phyloP scores from a whole-genome alignment of 2,329 filamentous ascomycete genomes.

The Pseudogymnoascus sp. region DNA sequence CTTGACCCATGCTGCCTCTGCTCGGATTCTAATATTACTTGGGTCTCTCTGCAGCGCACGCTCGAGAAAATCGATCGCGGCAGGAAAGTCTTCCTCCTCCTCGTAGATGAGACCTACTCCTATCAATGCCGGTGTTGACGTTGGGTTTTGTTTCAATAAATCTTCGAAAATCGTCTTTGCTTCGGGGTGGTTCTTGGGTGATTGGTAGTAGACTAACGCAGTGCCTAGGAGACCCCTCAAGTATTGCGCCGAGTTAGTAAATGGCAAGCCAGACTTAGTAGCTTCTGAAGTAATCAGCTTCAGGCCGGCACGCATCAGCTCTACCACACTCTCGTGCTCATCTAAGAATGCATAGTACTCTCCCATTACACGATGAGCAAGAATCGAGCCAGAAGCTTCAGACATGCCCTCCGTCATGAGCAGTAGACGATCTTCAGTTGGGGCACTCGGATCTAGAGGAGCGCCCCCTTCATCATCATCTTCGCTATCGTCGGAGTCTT shows the following conservation, averaged over 20 bases:
- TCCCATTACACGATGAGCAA: slow-evolving; percentile 75
- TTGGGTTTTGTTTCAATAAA: slow-evolving; percentile 66
- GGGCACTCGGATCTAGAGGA: slow-evolving; percentile 48
- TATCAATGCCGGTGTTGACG: slow-evolving; percentile 73
- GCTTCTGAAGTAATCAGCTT: slow-evolving; percentile 51
- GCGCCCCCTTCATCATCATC: slow-evolving; percentile 48
- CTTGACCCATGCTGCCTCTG: slow-evolving; percentile 88
- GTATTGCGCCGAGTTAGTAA: slow-evolving; percentile 64
- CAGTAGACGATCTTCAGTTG: slow-evolving; percentile 69
- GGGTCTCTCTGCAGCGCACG: slow-evolving; percentile 67
- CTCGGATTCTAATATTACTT: slow-evolving; percentile 67
- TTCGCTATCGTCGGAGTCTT: slow-evolving; percentile 39
- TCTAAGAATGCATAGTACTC: slow-evolving; percentile 79
- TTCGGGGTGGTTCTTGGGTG: slow-evolving; percentile 81
- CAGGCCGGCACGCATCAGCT: slow-evolving; percentile 68
- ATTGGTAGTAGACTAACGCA: slow-evolving; percentile 82
- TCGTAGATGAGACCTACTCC: slow-evolving; percentile 87
- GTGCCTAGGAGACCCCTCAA: slow-evolving; percentile 73
- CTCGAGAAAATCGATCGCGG: slow-evolving; percentile 72
- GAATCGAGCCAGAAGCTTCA: slow-evolving; percentile 55
- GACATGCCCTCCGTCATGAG: slow-evolving; percentile 70
- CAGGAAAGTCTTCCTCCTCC: slow-evolving; percentile 79
- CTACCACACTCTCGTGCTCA: slow-evolving; percentile 74
- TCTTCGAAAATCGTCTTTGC: slow-evolving; percentile 78
- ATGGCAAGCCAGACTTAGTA: slow-evolving; percentile 56